Evolutionary conservation across 257 asterid genomes (phyloP).

Genomic region (Lycium barbarum): DNA sequence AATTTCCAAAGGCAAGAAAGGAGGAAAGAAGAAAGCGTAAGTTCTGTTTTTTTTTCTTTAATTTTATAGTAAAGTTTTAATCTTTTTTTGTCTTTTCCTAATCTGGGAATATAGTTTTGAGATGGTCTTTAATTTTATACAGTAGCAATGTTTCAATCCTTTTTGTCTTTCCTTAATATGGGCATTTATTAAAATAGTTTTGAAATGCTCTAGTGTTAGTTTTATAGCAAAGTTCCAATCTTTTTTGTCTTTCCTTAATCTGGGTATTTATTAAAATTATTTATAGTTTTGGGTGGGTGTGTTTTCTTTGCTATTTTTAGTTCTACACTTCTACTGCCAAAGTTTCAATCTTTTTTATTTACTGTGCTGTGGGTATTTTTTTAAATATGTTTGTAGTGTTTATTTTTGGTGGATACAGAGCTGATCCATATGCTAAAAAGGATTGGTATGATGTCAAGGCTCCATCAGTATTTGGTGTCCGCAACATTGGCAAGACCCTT

Average conservation of each 20-base stretch:
- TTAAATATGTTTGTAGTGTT: neutral
- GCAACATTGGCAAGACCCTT: slow-evolving; percentile 20
- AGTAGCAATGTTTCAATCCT: no score
- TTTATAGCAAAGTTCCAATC: neutral
- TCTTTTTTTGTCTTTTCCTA: no score
- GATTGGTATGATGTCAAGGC: slow-evolving; percentile 27
- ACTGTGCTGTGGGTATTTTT: neutral
- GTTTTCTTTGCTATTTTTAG: no score
- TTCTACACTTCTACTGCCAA: neutral
- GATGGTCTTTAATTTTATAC: no score
- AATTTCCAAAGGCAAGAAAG: slow-evolving; percentile 25
- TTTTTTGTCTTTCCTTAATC: neutral
- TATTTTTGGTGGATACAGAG: neutral
- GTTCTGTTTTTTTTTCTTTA: neutral
- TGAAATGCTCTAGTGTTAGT: neutral
- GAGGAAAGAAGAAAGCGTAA: slow-evolving; percentile 26
- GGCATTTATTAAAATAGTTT: no score
- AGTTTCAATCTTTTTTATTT: neutral
- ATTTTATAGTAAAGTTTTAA: no score
- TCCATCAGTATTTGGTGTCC: slow-evolving; percentile 24
- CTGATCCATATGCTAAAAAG: slow-evolving; percentile 25
- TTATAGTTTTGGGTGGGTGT: neutral
- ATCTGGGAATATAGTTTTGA: no score
- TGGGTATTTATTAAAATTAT: neutral
- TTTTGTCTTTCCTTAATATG: no score